A percentile compares a stretch with the other conserved stretches of the same genome.
These are phyloP conservation scores for Colletotrichum falcatum DNA, from an alignment of 2,329 filamentous ascomycete genomes.

Conservation along the genomic window DNA sequence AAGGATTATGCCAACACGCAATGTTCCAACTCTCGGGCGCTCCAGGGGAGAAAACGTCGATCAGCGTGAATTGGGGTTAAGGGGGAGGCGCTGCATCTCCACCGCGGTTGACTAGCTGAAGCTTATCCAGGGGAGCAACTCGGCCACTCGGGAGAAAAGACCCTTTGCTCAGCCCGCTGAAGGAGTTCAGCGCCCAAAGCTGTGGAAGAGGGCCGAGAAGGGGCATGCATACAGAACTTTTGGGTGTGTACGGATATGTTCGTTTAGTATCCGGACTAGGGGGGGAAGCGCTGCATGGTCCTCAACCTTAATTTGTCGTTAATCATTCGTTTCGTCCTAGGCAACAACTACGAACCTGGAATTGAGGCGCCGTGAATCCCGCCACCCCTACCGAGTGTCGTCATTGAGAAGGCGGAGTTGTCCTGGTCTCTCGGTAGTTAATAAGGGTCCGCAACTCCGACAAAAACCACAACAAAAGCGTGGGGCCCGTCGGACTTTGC, in stretches of 20 bases:
- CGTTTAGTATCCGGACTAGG: not conserved
- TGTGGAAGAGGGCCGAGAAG: not conserved
- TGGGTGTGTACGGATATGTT: constrained; percentile 2
- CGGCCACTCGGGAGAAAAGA: too few relatives aligned
- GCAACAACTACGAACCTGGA: constrained; percentile 3
- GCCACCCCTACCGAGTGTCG: not conserved
- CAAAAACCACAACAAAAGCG: not conserved
- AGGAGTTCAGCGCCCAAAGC: constrained; percentile 12
- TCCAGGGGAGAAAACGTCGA: not conserved
- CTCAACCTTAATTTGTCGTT: constrained; percentile 8
- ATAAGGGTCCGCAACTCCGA: not conserved
- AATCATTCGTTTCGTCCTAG: not conserved
- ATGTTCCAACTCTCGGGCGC: not conserved
- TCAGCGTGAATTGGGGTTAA: not conserved
- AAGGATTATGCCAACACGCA: constrained; percentile 12
- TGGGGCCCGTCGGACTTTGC: not conserved
- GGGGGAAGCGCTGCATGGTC: constrained; percentile 21
- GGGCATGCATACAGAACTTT: not conserved
- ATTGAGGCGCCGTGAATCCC: not conserved
- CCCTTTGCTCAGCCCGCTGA: constrained; percentile 3
- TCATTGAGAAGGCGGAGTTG: constrained; percentile 13
- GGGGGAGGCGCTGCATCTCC: too few relatives aligned
- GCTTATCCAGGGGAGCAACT: too few relatives aligned
- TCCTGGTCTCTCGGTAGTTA: not conserved
- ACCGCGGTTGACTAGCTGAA: too few relatives aligned